Conservation (phyloP, 257 asterid species). For the Solanum paucissectum region DNA sequence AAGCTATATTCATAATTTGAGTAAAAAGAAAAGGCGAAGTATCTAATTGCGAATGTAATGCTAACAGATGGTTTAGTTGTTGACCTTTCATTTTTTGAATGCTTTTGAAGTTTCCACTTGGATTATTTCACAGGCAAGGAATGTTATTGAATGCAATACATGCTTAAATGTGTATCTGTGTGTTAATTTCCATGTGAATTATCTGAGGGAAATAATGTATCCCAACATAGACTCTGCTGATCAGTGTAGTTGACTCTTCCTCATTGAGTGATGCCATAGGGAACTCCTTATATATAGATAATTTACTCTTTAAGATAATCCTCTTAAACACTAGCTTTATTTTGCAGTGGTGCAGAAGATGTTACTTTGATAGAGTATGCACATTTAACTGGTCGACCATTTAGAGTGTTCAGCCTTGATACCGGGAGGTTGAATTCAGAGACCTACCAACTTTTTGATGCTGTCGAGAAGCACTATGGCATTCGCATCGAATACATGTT, state of each 20-base stretch:
- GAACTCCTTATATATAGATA: not conserved
- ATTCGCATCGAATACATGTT: slow-evolving; percentile 81
- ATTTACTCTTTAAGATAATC: not conserved
- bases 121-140: not conserved
- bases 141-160: not conserved
- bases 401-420: slow-evolving; percentile 79
- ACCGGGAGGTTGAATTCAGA: slow-evolving; percentile 85
- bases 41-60: not conserved
- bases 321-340: not conserved
- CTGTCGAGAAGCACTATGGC: slow-evolving; percentile 65
- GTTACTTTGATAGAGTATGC: slow-evolving; percentile 84
- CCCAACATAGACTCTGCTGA: not conserved
- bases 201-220: not conserved
- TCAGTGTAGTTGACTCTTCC: not conserved
- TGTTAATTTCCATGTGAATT: not conserved
- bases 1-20: not conserved
- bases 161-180: not conserved
- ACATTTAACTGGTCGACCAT: slow-evolving; percentile 67
- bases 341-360: slow-evolving; percentile 84
- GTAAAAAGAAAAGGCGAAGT: not conserved
- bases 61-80: not conserved
- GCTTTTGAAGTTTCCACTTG: not conserved
- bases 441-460: slow-evolving; percentile 59
- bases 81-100: not conserved
- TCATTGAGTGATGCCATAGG: not conserved